Evolutionary conservation across 108 stramenopile species (phyloP), one percentile per base, ranked within the genome.

Genomic region (Nannochloropsis gaditana): DNA sequence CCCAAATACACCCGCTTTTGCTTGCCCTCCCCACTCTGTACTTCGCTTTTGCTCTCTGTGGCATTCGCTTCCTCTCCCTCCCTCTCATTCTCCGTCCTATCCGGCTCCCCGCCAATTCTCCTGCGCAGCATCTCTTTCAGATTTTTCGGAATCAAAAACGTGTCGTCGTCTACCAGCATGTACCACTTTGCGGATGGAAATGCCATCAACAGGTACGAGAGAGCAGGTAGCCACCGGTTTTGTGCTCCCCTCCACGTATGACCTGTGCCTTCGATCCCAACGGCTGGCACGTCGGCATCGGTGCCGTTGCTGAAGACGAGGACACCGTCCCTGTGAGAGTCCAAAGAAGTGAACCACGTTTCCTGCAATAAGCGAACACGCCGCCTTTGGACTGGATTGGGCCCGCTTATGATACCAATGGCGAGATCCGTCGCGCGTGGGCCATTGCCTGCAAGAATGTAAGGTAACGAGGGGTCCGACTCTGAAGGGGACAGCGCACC

Each of bases 361-460:
- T 73, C 59, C n/a, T 73, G 59, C 0, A 73, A 2, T 15, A 73
- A n/a, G 6, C 59, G 59, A 6, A 73, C 59, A 73, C 59, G 59
- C 15, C 59, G 59, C n/a, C n/a, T 3, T 73, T 73, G 59, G 59
- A n/a, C 59, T 15, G n/a, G 3, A n/a, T 73, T 15, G n/a, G 59
- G 59, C 15, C 59, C 59, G n/a, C 59, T 73, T 73, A 73, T 73
- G 19, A 73, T n/a, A 15, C 59, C 59, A n/a, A 73, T 73, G 59
- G 59, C 59, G 59, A 73, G 59, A 6, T n/a, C 59, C 59, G 59
- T 73, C 19, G 59, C 59, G 3, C n/a, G 59, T 2, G 59, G 59
- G 59, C 59, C 59, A n/a, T 73, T 73, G 59, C 59, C n/a, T 15
- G 59, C 59, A 15, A 73, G n/a, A n/a, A n/a, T 73, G 59, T 73